Evolutionary conservation across 2,329 filamentous ascomycete genomes (phyloP).

Genomic region (Chrysoporthe austroafricana): DNA sequence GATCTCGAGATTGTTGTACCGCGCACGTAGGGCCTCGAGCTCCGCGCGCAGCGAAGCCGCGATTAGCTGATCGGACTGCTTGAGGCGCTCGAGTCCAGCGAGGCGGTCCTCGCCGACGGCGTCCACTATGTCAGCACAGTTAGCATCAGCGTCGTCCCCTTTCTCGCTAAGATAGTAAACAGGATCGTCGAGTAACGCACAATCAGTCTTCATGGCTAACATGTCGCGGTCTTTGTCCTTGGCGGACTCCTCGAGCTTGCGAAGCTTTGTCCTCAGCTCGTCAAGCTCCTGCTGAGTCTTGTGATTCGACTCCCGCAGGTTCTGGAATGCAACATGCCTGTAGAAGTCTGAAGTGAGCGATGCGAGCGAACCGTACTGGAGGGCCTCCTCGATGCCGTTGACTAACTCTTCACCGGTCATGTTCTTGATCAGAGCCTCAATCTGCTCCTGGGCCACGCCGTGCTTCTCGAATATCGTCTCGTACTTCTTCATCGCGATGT

Average conservation of each 20-base stretch:
- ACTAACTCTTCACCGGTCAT: slow-evolving; percentile 62
- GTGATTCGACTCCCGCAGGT: slow-evolving; percentile 53
- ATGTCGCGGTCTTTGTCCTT: slow-evolving; percentile 61
- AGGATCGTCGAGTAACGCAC: slow-evolving; percentile 42
- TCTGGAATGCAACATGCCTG: slow-evolving; percentile 57
- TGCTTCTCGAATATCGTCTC: slow-evolving; percentile 63
- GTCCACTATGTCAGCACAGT: slow-evolving; percentile 46
- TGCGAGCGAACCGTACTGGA: slow-evolving; percentile 37
- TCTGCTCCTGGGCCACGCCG: slow-evolving; percentile 60
- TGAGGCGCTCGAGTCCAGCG: slow-evolving; percentile 61
- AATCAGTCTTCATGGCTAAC: slow-evolving; percentile 54
- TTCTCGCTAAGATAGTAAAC: slow-evolving; percentile 19
- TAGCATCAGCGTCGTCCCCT: slow-evolving; percentile 36
- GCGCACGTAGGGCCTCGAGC: slow-evolving; percentile 57
- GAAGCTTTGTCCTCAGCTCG: slow-evolving; percentile 46
- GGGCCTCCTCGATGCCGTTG: slow-evolving; percentile 39
- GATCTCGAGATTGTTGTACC: slow-evolving; percentile 51
- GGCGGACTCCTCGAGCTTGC: slow-evolving; percentile 52
- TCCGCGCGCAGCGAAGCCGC: slow-evolving; percentile 62
- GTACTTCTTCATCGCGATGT: slow-evolving; percentile 56
- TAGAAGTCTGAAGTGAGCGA: slow-evolving; percentile 51
- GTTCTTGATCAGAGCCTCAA: slow-evolving; percentile 57
- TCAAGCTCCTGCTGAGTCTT: slow-evolving; percentile 53
- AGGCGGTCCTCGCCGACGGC: slow-evolving; percentile 58
- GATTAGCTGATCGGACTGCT: slow-evolving; percentile 62